A percentile compares a stretch with the other conserved stretches of the same genome.
Evolutionary conservation across 129 eudicot species (phyloP).

Genomic region (Helichrysum umbraculigerum): DNA sequence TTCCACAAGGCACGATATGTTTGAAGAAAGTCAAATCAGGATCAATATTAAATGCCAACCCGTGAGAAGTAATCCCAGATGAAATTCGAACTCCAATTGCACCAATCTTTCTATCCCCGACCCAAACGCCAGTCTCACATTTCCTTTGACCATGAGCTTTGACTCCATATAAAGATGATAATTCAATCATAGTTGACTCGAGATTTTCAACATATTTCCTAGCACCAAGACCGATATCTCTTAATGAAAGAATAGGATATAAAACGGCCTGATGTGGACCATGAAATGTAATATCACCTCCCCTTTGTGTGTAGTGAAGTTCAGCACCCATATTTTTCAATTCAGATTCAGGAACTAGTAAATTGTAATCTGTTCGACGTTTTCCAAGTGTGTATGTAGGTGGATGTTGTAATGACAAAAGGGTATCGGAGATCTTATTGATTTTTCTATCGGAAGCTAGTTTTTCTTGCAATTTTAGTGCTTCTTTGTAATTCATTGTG

Average conservation of each 20-base stretch:
- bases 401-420: constrained; percentile 84
- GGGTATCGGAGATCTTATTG: constrained; percentile 61
- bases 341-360: constrained; percentile 66
- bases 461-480: constrained; percentile 85
- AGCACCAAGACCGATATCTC: constrained; percentile 85
- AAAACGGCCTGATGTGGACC: constrained; percentile 89
- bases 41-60: constrained; percentile 81
- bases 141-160: constrained; percentile 63
- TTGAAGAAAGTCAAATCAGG: constrained; percentile 80
- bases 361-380: constrained; percentile 77
- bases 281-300: constrained; percentile 92
- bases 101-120: constrained; percentile 89
- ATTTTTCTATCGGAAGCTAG: constrained; percentile 69
- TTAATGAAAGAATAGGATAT: constrained; percentile 78
- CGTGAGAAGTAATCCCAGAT: constrained; percentile 89
- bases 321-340: constrained; percentile 77
- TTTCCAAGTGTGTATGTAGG: constrained; percentile 97
- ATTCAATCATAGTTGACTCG: constrained; percentile 79
- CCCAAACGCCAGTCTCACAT: constrained; percentile 96
- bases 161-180: constrained; percentile 77
- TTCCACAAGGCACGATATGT: constrained; percentile 97
- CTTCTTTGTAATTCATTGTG: constrained; percentile 62
- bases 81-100: constrained; percentile 93
- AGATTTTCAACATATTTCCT: constrained; percentile 91
- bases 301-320: constrained; percentile 88